A percentile compares a stretch with the other conserved stretches of the same genome.
Conservation (phyloP, 768 basidiomycete species). For the Termitomyces bulborhizus region DNA sequence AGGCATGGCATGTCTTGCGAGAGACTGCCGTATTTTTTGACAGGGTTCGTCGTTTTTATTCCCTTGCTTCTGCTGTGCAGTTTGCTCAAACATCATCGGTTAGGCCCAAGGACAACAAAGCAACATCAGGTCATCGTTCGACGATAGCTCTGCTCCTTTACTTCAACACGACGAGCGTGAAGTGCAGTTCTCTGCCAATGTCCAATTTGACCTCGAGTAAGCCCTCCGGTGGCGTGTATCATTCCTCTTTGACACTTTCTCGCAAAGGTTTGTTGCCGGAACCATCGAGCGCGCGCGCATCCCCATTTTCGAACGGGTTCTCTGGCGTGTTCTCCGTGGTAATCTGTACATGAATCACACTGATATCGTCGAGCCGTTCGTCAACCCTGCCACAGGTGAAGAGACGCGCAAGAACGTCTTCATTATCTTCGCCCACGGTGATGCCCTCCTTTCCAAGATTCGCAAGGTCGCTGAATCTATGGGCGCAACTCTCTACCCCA, state of each 20-base stretch:
- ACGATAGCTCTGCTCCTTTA: constrained; percentile 86
- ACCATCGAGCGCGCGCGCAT: constrained; percentile 92
- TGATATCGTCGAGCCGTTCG: constrained; percentile 89
- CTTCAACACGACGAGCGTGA: constrained; percentile 89
- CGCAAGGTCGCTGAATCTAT: constrained; percentile 99
- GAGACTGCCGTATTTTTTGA: constrained; percentile 98
- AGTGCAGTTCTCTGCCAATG: constrained; percentile 43
- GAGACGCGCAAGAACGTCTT: constrained; percentile 98
- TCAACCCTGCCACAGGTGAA: constrained; percentile 75
- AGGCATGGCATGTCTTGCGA: constrained; percentile 89
- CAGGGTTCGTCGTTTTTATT: constrained; percentile 40
- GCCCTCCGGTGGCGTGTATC: constrained; percentile 17
- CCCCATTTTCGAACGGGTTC: constrained; percentile 91
- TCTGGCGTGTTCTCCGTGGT: constrained; percentile 96
- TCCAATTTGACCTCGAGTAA: constrained; percentile 87
- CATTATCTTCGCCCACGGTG: constrained; percentile 98
- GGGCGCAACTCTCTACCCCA: constrained; percentile 95
- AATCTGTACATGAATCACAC: constrained; percentile 99
- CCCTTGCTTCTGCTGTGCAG: not conserved
- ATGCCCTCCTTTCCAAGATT: constrained; percentile 89
- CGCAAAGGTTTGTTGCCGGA: constrained; percentile 84
- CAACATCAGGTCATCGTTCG: constrained; percentile 84
- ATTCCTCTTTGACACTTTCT: not conserved
- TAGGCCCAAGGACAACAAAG: constrained; percentile 75
- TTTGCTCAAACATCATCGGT: constrained; percentile 8